Evolutionary conservation across 169 alveolate genomes (phyloP), one percentile per base, ranked within the genome.

Genomic region (Babesia divergens): DNA sequence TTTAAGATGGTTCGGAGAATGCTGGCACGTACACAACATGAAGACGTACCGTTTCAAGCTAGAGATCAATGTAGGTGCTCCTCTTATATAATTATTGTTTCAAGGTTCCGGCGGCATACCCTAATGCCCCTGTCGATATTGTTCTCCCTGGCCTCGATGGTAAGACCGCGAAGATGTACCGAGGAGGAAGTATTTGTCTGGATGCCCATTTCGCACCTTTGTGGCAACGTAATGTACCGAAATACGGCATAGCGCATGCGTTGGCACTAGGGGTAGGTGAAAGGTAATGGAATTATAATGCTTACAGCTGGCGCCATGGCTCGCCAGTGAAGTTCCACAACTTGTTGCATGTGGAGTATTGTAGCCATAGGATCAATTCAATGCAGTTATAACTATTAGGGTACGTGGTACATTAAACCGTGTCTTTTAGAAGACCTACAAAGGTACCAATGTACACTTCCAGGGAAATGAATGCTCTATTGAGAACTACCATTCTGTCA

Each of bases 121-220:
- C 99, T 16, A 86, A 94, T 16, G 93, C 99, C 5, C 98, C 98
- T 20, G 90, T 94, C 28, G 99, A 96, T 79, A 64, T 95, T 31
- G 96, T 91, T 55, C 86, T 95, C 20, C 98, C 98, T 20, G 97
- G 94, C 74, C 82, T 96, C 47, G 99, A 96, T 84, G 99, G 99
- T 0, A 95, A 95, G 83, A 94, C 99, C 18, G 93, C 93, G 51
- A 96, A 96, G 84, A 96, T 96, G 98, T 96, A 96, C 74, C 89
- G 98, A 66, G 98, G 99, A n/a, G 99, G 99, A n/a, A 94, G 95
- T 54, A 96, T 96, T 13, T 96, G 99, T 53, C 74, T 94, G 49
- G 98, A 95, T 68, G 94, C 94, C 65, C 99, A 96, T 66, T 96
- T 96, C 86, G 95, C 97, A 14, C 99, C 99, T 11, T 85, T 96